Evolutionary conservation across 2,329 filamentous ascomycete genomes (phyloP).

Genomic region (Exutisphaerella laricina): DNA sequence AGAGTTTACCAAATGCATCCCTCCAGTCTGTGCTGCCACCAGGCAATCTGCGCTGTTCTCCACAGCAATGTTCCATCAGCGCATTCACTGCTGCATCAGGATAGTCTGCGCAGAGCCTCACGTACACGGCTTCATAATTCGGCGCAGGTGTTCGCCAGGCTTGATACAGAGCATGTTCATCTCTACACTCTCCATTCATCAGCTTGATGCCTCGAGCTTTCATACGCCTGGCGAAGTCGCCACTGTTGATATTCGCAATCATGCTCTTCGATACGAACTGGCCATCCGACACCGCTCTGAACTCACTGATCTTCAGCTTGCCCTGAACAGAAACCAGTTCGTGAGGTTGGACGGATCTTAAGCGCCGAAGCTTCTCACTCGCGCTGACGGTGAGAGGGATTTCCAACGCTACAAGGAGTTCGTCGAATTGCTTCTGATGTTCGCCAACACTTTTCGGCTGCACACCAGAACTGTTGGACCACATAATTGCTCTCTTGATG

Average conservation of each 20-base stretch:
- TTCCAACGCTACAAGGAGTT: conserved; percentile 42
- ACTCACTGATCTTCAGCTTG: conserved; percentile 47
- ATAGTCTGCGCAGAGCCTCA: conserved; percentile 50
- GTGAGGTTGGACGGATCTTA: conserved; percentile 38
- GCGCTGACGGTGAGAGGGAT: conserved; percentile 40
- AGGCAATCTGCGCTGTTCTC: conserved; percentile 34
- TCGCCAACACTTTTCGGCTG: conserved; percentile 47
- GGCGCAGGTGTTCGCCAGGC: conserved; percentile 45
- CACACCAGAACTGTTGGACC: conserved; percentile 50
- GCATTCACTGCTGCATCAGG: conserved; percentile 40
- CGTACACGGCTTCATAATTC: conserved; percentile 39
- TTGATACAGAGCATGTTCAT: conserved; percentile 51
- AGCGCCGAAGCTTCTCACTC: conserved; percentile 42
- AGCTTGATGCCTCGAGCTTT: conserved; percentile 43
- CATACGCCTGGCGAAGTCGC: conserved; percentile 44
- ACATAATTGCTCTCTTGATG: conserved; percentile 50
- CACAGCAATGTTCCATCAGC: conserved; percentile 44
- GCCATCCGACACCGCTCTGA: conserved; percentile 49
- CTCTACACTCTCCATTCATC: conserved; percentile 50
- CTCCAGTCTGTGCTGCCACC: conserved; percentile 41
- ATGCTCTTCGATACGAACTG: conserved; percentile 43
- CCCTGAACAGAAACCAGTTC: conserved; percentile 41
- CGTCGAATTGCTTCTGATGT: conserved; percentile 49
- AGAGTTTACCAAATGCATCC: conserved; percentile 50
- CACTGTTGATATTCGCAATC: conserved; percentile 45